phyloP scores from a whole-genome alignment of 768 basidiomycete genomes.

The Melanogaster broomeanus region DNA sequence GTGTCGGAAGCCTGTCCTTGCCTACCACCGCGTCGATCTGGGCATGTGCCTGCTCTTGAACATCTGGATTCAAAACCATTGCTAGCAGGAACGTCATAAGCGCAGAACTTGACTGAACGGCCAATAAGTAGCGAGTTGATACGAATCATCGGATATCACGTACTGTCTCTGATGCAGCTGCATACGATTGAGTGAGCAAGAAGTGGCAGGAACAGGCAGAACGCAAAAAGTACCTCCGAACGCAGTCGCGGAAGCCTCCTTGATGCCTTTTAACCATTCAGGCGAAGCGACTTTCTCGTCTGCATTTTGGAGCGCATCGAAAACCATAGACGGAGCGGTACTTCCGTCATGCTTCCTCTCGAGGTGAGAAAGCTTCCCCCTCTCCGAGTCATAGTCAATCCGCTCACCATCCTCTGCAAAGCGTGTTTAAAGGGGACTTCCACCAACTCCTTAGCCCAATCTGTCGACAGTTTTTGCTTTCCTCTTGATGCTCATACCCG shows the following conservation, averaged over 20 bases:
- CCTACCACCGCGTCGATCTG: conserved; percentile 19
- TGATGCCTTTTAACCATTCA: conserved; percentile 23
- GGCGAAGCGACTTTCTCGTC: conserved; percentile 11
- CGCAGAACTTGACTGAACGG: conserved; percentile 20
- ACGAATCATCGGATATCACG: conserved; percentile 1
- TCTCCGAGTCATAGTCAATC: neutral
- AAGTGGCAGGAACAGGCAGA: too few relatives aligned
- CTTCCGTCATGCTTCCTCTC: conserved; percentile 20
- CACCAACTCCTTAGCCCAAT: conserved; percentile 11
- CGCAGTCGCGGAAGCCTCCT: conserved; percentile 22
- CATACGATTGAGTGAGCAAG: too few relatives aligned
- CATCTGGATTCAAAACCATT: conserved; percentile 28
- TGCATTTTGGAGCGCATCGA: conserved; percentile 10
- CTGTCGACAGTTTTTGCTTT: neutral
- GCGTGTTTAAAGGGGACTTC: conserved; percentile 26
- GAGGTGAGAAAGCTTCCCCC: neutral
- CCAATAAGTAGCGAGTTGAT: conserved; percentile 11
- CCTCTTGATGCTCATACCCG: conserved; percentile 18
- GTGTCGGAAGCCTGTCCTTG: conserved; percentile 19
- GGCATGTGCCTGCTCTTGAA: conserved; percentile 18
- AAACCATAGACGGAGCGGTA: conserved; percentile 26
- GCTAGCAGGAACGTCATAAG: conserved; percentile 21
- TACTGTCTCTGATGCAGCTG: conserved; percentile 26
- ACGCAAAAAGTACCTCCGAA: conserved; percentile 19
- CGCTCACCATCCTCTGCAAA: conserved; percentile 20